Evolutionary conservation across 192 early-diverging fungal genomes (phyloP).

Genomic region (Coemansia sp.): DNA sequence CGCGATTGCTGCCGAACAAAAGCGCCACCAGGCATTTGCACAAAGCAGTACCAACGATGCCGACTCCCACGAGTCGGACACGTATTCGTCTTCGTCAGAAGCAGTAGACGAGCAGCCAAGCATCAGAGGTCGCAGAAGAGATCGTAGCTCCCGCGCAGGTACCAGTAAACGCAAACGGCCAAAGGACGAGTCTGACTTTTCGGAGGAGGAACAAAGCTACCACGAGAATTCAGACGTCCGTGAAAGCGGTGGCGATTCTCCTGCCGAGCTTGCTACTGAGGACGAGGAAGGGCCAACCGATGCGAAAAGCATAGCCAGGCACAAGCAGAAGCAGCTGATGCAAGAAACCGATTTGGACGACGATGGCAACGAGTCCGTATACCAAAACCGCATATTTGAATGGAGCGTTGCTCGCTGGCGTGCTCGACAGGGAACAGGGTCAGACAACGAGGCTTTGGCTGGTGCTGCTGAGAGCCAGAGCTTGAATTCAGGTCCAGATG

Average conservation of each 20-base stretch:
- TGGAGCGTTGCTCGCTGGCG: conserved; percentile 54
- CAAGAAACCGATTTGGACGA: conserved; percentile 28
- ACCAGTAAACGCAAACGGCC: conserved; percentile 21
- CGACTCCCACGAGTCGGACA: conserved; percentile 9
- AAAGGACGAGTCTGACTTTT: conserved; percentile 56
- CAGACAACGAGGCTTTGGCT: not conserved
- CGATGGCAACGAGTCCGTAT: conserved; percentile 65
- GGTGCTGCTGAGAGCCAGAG: not conserved
- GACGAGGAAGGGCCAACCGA: not conserved
- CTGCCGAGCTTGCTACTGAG: no score
- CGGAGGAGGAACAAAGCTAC: conserved; percentile 69
- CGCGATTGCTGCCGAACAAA: conserved; percentile 18
- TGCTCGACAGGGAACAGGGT: conserved; percentile 14
- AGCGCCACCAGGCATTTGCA: not conserved
- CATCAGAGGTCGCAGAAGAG: not conserved
- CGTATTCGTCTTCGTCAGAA: not conserved
- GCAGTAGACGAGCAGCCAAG: conserved; percentile 5
- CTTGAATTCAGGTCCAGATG: not conserved
- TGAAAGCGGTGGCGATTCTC: conserved; percentile 20
- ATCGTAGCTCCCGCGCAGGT: not conserved
- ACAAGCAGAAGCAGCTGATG: not conserved
- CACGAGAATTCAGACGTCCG: conserved; percentile 21
- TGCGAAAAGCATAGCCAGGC: not conserved
- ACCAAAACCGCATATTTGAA: conserved; percentile 48
- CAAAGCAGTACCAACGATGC: not conserved